Evolutionary conservation across 345 rosid genomes (phyloP), one percentile per base, ranked within the genome.

Genomic region (Lepidium africanum): DNA sequence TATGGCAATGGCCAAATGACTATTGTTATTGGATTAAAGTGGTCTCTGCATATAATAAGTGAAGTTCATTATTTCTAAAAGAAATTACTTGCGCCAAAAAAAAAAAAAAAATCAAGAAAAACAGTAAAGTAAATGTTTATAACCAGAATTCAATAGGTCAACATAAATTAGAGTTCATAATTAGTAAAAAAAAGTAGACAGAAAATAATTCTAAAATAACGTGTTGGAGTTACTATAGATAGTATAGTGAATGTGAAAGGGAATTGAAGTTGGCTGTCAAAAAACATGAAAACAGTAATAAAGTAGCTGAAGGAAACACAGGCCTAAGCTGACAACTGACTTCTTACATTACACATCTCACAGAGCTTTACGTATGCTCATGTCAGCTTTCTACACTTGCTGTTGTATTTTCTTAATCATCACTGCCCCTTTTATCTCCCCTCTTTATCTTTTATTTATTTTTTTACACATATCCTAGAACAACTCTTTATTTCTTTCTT

Each of bases 341-440:
- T 27, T 27, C 5, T 27, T 56, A 67, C 72, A 66, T 36, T 10
- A 57, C 56, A 50, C 56, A 58, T 52, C 32, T 27, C 53, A 19
- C 71, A 64, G 38, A 72, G 42, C 63, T 74, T 67, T 53, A 74
- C 65, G 76, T 65, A 49, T 73, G 14, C 33, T 53, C 45, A 25
- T 69, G 73, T 74, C 70, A 74, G 74, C 74, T 67, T 59, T 74
- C 61, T 48, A 39, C 61, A 50, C 38, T 43, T 65, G 50, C 30
- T 41, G 11, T 19, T 65, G 71, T 58, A 63, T 63, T 58, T 58
- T 73, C 72, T 40, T 49, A 73, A 73, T 65, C 71, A 73, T 73
- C 73, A 41, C 59, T 58, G 35, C 36, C 27, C 16, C 58, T 59
- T 57, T 67, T 74, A 69, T 74, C 69, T 67, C 64, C 69, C 77